Evolutionary conservation across 1,139 yeast species (phyloP).

Genomic region (Kurtzmaniella natalensis): DNA sequence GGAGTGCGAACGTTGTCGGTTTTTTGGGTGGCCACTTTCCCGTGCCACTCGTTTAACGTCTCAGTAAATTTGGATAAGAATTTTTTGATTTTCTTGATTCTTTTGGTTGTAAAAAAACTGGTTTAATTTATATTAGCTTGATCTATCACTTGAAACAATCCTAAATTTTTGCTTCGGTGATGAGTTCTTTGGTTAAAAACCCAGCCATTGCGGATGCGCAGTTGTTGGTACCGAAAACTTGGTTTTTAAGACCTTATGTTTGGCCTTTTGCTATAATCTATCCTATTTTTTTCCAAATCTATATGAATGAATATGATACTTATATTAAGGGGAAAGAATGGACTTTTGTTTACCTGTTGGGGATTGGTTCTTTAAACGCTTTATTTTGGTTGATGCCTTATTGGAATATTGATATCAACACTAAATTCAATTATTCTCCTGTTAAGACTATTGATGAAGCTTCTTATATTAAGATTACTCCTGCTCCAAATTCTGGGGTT

Average conservation of each 20-base stretch:
- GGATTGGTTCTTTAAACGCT: constrained; percentile 67
- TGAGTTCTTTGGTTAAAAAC: constrained; percentile 46
- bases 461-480: constrained; percentile 65
- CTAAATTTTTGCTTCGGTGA: too few relatives aligned
- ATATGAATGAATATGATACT: constrained; percentile 64
- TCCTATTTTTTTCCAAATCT: constrained; percentile 69
- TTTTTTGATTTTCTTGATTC: too few relatives aligned
- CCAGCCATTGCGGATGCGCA: constrained; percentile 62
- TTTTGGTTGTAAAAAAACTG: too few relatives aligned
- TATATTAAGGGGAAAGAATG: constrained; percentile 79
- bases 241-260: constrained; percentile 67
- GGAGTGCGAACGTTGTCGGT: too few relatives aligned
- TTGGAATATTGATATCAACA: constrained; percentile 78
- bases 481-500: constrained; percentile 82
- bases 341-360: constrained; percentile 83
- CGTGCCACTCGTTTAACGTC: too few relatives aligned
- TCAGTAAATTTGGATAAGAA: too few relatives aligned
- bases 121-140: too few relatives aligned
- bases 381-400: constrained; percentile 89
- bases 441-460: constrained; percentile 60
- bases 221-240: constrained; percentile 66
- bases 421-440: constrained; percentile 61
- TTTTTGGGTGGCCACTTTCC: too few relatives aligned
- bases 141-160: too few relatives aligned
- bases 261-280: constrained; percentile 81